Evolutionary conservation across 805 yeast species (phyloP), one percentile per base, ranked within the genome.

Genomic region (Ogataea henricii): DNA sequence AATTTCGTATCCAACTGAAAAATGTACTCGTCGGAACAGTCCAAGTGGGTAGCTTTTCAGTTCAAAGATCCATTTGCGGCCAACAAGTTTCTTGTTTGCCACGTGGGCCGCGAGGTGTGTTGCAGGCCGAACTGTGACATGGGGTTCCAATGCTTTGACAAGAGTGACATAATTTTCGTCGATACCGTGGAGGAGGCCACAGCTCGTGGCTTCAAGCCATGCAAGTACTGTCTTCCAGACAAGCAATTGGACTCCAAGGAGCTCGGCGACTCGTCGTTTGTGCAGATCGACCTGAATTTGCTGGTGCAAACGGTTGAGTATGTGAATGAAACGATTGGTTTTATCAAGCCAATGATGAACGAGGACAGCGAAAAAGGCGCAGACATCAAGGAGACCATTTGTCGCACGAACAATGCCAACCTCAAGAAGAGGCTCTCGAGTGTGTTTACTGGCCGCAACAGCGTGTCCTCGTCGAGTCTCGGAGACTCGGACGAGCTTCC

Each of bases 61-160:
- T 80, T 79, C 62, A 71, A 77, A 49, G 89, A 83, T 58, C 87
- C 89, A 1, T 80, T 79, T 56, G 84, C 87, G 10, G 76, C 84
- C 0, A 78, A 77, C 35, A 67, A 79, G 21, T 85, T 84, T 54
- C 66, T 71, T 41, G 85, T 81, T 18, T 73, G 81, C 56, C 73
- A 76, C 60, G 68, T 68, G 48, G 61, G 66, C 25, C 64, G 64
- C 21, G 68, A 69, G 46, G 54, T 58, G n/a, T 75, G 78, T 43
- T 85, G 90, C 55, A 79, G 88, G 42, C 89, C 91, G 5, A 84
- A 81, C 58, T 85, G 91, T 64, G 87, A 81, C 47, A 46, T 64
- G 51, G 67, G 65, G 10, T 66, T 73, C 33, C 70, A 72, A 22
- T 67, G 68, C 22, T 67, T 73, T 49, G 69, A 77, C 55, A 67